These are phyloP conservation scores for Acanthamoeba healyi DNA, from an alignment of 208 protist species.

Conservation along the genomic window DNA sequence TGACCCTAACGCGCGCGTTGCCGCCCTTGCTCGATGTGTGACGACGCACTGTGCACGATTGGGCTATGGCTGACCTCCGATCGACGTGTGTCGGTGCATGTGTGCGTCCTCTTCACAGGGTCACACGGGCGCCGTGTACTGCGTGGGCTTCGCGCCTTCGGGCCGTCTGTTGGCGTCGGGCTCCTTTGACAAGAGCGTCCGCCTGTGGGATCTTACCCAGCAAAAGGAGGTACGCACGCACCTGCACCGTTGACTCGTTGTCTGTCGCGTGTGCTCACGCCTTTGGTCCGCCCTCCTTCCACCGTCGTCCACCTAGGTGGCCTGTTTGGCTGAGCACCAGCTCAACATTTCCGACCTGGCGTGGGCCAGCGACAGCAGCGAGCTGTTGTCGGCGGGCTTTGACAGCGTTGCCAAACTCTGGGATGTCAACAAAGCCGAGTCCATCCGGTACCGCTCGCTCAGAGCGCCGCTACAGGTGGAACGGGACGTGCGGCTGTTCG, in stretches of 20 bases:
- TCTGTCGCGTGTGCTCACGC: no score
- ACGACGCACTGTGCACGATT: background rate
- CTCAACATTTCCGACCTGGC: slow-evolving; percentile 80
- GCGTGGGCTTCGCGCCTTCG: slow-evolving; percentile 82
- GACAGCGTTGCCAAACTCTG: slow-evolving; percentile 80
- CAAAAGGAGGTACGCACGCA: slow-evolving; percentile 67
- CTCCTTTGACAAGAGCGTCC: slow-evolving; percentile 84
- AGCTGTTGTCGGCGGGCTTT: slow-evolving; percentile 79
- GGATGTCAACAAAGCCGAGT: slow-evolving; percentile 76
- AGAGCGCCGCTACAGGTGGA: background rate
- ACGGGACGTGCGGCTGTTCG: background rate
- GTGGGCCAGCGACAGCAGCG: slow-evolving; percentile 79
- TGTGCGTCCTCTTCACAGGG: slow-evolving; percentile 43
- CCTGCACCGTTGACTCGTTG: background rate
- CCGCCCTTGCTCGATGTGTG: no score
- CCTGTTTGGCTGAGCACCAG: slow-evolving; percentile 75
- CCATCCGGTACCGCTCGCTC: background rate
- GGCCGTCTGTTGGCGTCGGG: slow-evolving; percentile 83
- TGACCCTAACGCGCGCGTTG: no score
- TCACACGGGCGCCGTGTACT: slow-evolving; percentile 81
- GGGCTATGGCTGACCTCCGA: background rate
- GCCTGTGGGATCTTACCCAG: slow-evolving; percentile 84
- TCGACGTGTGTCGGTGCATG: no score
- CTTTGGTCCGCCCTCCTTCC: background rate
- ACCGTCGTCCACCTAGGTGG: background rate